Conservation (phyloP, 345 rosid genomes). For the Arabidopsis thaliana region DNA sequence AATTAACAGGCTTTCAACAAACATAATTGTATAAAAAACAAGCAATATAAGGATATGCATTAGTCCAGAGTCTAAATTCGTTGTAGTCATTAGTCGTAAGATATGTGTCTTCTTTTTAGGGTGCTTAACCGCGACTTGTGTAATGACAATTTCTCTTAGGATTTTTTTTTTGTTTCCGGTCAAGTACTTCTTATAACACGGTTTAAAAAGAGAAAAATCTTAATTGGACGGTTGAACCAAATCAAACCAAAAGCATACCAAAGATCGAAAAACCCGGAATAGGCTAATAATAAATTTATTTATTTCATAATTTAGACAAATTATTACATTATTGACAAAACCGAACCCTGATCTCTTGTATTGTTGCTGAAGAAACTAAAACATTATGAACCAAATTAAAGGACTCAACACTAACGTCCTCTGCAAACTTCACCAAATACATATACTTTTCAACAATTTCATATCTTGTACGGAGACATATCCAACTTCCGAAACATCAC, state of each 20-base stretch:
- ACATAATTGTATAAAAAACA: neutral
- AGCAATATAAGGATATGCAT: neutral
- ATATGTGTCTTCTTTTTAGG: too few species aligned
- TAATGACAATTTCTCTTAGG: too few species aligned
- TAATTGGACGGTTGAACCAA: neutral
- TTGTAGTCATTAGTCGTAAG: too few species aligned
- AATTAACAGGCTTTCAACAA: neutral
- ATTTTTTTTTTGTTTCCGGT: too few species aligned
- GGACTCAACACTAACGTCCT: neutral
- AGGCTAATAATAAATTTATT: neutral
- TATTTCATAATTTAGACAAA: neutral
- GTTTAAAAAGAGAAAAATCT: neutral
- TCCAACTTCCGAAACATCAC: neutral
- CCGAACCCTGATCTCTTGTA: neutral
- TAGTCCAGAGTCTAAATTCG: neutral
- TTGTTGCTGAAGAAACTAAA: neutral
- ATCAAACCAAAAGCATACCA: neutral
- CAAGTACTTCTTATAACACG: too few species aligned
- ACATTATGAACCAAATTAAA: neutral
- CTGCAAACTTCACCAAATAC: neutral
- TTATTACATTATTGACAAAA: neutral
- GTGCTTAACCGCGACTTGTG: too few species aligned
- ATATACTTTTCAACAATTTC: neutral
- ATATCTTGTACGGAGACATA: neutral
- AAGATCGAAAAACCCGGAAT: neutral